Evolutionary conservation across 2,329 filamentous ascomycete species (phyloP).

Genomic region (Verticillium tricorpus): DNA sequence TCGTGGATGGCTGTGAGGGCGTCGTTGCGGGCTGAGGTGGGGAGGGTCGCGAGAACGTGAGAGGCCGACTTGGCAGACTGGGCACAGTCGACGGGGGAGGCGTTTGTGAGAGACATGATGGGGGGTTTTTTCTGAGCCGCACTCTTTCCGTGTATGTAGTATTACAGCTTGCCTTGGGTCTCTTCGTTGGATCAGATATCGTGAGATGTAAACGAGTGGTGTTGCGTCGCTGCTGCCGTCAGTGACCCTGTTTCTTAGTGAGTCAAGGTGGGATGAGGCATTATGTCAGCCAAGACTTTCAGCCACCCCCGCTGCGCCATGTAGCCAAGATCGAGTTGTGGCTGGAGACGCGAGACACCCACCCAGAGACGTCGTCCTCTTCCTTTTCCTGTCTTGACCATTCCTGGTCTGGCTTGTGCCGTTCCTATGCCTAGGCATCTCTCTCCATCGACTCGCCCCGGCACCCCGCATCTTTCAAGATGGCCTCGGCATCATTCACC

Average conservation of each 20-base stretch:
- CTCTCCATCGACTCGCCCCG: background rate
- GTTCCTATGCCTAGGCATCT: background rate
- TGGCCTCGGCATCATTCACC: background rate
- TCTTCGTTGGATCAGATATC: background rate
- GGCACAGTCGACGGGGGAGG: conserved; percentile 73
- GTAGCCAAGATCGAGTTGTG: background rate
- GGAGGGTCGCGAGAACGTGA: conserved; percentile 74
- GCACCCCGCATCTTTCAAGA: background rate
- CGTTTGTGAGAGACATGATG: conserved; percentile 86
- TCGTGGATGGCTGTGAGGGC: conserved; percentile 79
- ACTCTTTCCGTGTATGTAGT: background rate
- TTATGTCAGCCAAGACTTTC: background rate
- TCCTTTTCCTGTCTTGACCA: background rate
- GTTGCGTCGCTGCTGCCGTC: background rate
- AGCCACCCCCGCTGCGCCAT: background rate
- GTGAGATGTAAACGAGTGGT: background rate
- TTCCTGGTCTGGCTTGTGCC: background rate
- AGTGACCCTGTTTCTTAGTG: background rate
- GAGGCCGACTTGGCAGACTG: conserved; percentile 76
- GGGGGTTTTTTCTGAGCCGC: background rate
- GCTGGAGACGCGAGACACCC: background rate
- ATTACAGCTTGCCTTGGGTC: background rate
- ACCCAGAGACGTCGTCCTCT: background rate
- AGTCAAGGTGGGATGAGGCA: background rate
- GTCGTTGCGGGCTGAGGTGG: conserved; percentile 71